phyloP scores from a whole-genome alignment of 148 eudicot species.

The Talinum fruticosum region DNA sequence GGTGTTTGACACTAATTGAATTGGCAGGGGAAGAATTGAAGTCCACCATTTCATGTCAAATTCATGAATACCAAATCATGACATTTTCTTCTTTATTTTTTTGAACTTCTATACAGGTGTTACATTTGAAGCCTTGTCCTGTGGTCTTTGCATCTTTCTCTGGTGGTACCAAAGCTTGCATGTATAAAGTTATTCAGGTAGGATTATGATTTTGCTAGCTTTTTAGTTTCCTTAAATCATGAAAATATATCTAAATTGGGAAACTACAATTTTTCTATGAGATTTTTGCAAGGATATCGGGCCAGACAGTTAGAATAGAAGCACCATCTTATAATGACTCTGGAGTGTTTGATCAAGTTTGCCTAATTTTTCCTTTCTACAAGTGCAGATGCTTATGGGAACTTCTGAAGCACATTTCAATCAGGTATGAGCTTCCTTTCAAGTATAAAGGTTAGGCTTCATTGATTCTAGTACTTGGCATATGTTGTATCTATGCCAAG shows the following conservation, averaged over 20 bases:
- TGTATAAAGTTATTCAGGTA: conserved; percentile 75
- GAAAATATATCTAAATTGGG: neutral
- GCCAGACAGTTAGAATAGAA: neutral
- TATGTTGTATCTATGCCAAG: neutral
- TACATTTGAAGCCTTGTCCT: conserved; percentile 53
- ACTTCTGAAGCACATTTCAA: conserved; percentile 10
- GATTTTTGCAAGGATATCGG: neutral
- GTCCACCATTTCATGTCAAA: neutral
- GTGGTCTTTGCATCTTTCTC: conserved; percentile 52
- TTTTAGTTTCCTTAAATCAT: neutral
- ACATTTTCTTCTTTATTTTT: neutral
- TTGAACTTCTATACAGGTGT: conserved; percentile 41
- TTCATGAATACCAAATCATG: neutral
- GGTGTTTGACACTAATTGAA: neutral
- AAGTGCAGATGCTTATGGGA: conserved; percentile 17
- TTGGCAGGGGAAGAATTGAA: neutral
- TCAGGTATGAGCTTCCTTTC: conserved; percentile 1
- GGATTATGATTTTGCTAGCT: neutral
- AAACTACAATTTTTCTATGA: neutral
- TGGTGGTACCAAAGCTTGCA: conserved; percentile 70
- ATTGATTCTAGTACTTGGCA: neutral
- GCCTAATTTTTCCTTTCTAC: neutral
- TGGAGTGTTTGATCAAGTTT: neutral
- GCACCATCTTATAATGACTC: too few species aligned
- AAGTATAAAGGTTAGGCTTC: neutral